Percentiles rank a stretch among this genome's conserved stretches.
Conservation (phyloP, 805 yeast species). For the Kodamaea leandrae region DNA sequence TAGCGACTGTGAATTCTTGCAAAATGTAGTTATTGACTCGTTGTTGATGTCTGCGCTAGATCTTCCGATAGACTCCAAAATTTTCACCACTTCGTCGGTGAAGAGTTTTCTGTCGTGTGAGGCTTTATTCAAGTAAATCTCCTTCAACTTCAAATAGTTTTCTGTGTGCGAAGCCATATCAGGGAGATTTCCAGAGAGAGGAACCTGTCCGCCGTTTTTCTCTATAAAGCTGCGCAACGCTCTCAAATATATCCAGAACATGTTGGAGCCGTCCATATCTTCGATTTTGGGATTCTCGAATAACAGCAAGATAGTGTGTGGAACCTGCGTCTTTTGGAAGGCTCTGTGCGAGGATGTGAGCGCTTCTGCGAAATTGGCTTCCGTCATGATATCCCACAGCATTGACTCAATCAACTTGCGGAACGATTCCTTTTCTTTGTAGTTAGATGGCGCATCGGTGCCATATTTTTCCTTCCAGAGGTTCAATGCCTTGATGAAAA, state of each 20-base stretch:
- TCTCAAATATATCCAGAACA: slow-evolving; percentile 61
- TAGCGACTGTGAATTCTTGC: slow-evolving; percentile 58
- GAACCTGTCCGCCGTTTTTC: slow-evolving; percentile 44
- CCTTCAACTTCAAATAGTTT: slow-evolving; percentile 56
- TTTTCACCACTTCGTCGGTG: slow-evolving; percentile 27
- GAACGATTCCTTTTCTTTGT: slow-evolving; percentile 41
- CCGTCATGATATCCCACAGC: slow-evolving; percentile 49
- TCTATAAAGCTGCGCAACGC: slow-evolving; percentile 54
- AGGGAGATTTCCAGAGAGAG: slow-evolving; percentile 72
- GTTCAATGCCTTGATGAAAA: slow-evolving; percentile 55
- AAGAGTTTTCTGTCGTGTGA: slow-evolving; percentile 44
- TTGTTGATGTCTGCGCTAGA: slow-evolving; percentile 27
- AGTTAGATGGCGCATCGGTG: slow-evolving; percentile 33
- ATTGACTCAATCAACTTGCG: slow-evolving; percentile 34
- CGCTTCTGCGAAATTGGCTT: slow-evolving; percentile 46
- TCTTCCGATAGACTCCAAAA: slow-evolving; percentile 27
- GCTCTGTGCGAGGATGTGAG: slow-evolving; percentile 35
- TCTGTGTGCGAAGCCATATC: slow-evolving; percentile 84
- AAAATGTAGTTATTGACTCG: slow-evolving; percentile 47
- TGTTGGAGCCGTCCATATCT: slow-evolving; percentile 18
- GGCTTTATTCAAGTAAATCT: slow-evolving; percentile 57
- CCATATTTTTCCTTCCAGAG: slow-evolving; percentile 36
- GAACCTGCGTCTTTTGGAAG: slow-evolving; percentile 34
- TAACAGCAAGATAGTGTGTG: slow-evolving; percentile 25
- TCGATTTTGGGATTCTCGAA: slow-evolving; percentile 21